Base-by-base conservation (phyloP, 257 asterid genomes). In the Solanum chaucha region DNA sequence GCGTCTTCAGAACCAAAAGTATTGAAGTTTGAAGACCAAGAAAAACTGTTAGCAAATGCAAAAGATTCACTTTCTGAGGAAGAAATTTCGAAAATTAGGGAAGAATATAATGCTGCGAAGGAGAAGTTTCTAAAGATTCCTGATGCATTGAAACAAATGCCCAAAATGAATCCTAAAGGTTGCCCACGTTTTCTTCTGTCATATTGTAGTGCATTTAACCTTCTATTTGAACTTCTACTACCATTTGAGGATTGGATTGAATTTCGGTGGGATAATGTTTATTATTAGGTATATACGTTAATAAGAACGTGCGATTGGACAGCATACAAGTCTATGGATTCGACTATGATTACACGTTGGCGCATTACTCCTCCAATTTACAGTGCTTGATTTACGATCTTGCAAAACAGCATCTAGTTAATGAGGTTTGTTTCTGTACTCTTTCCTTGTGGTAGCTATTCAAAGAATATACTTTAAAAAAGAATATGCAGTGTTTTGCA, bases 301-400 rank as follows among this genome's bases (percentile, higher is more conserved):
- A 97, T 91, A 95, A 94, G 91, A 95, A 95, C 89, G 86, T 97
- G 96, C 94, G 98, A 88, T 83, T 97, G 97, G 98, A 97, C 90
- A 90, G 93, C 85, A 89, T 97, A 89, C 93, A 93, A 92, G 99
- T 97, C 30, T 97, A 92, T 30, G 99, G 99, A 84, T 97, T 97
- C 88, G 99, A 97, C 90, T 97, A 97, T 85, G 99, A 97, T 92
- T 97, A 97, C 89, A 97, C 99, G 41, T 89, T 97, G 96, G 99
- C 99, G 7, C 99, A 97, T 92, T 97, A 97, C 92, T 93, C 98
- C 86, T 91, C 96, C 90, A 90, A 93, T 91, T 86, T 97, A 84
- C 99, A 97, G 90, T 93, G 91, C 90, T 92, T 97, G 90, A 95
- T 97, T 89, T 97, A 94, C 78, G 95, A 97, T 87, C 95, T 95